Conservation (phyloP, 495 filamentous ascomycete species). For the Astrocystis sublimbata region DNA sequence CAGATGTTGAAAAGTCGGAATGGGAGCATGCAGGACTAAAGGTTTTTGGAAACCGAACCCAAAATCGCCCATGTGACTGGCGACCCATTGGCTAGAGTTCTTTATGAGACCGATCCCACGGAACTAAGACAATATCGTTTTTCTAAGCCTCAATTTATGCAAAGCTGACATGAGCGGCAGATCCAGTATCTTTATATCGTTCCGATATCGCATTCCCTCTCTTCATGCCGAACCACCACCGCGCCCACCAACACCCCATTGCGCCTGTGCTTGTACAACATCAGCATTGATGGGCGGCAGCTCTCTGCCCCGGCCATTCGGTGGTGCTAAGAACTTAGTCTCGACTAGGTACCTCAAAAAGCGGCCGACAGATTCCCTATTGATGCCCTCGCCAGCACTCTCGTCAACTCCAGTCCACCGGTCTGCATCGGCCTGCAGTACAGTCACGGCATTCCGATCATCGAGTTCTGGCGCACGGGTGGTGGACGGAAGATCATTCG, state of each 20-base stretch:
- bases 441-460: constrained; percentile 65
- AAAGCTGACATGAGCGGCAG: no score
- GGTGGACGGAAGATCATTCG: constrained; percentile 71
- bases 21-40: no score
- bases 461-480: constrained; percentile 81
- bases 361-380: constrained; percentile 63
- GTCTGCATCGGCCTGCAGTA: constrained; percentile 60
- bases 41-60: no score
- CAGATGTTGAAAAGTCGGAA: no score
- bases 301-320: constrained; percentile 46
- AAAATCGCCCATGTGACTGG: no score
- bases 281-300: constrained; percentile 48
- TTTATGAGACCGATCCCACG: no score
- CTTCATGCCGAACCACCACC: constrained; percentile 37
- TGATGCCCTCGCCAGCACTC: constrained; percentile 62
- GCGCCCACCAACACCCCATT: constrained; percentile 49
- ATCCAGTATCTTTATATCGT: no score
- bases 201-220: no score
- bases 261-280: constrained; percentile 50
- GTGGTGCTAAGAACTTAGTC: constrained; percentile 69
- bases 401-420: constrained; percentile 62
- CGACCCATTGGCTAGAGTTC: no score
- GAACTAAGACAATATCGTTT: no score
- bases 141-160: no score
- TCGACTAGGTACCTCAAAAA: constrained; percentile 71